These are phyloP conservation scores for Linum usitatissimum DNA, from an alignment of 345 rosid species.

Conservation along the genomic window DNA sequence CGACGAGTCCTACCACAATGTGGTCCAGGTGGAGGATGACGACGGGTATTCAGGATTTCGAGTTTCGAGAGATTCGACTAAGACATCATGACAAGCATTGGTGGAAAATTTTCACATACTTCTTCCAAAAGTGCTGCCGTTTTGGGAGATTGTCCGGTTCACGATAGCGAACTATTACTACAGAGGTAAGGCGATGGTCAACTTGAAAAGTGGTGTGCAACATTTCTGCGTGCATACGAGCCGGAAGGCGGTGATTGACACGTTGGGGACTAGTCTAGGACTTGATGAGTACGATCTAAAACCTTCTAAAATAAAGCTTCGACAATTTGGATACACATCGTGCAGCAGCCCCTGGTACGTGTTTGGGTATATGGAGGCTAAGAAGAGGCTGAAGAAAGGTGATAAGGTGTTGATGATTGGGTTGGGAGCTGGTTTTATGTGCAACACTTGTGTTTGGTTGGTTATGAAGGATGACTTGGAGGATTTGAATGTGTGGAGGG, in stretches of 20 bases:
- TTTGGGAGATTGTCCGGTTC: neutral
- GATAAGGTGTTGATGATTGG: neutral
- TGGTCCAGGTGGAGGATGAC: neutral
- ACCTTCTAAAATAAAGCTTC: neutral
- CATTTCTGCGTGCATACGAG: slow-evolving; percentile 4
- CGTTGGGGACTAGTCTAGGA: neutral
- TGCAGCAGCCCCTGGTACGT: neutral
- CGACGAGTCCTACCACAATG: neutral
- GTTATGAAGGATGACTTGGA: neutral
- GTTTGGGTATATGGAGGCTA: neutral
- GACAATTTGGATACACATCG: neutral
- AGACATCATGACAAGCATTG: neutral
- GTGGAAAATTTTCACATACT: neutral
- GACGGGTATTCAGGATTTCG: neutral
- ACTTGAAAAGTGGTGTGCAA: neutral
- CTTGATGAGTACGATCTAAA: neutral
- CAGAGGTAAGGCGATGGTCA: neutral
- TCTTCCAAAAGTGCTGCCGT: neutral
- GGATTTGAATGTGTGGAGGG: neutral
- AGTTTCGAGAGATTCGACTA: neutral
- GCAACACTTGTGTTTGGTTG: neutral
- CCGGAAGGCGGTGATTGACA: neutral
- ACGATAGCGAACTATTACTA: neutral
- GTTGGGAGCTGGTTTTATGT: neutral
- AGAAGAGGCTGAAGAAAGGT: no score